Conservation (phyloP, 768 basidiomycete genomes). For the Phaffia tasmanica region DNA sequence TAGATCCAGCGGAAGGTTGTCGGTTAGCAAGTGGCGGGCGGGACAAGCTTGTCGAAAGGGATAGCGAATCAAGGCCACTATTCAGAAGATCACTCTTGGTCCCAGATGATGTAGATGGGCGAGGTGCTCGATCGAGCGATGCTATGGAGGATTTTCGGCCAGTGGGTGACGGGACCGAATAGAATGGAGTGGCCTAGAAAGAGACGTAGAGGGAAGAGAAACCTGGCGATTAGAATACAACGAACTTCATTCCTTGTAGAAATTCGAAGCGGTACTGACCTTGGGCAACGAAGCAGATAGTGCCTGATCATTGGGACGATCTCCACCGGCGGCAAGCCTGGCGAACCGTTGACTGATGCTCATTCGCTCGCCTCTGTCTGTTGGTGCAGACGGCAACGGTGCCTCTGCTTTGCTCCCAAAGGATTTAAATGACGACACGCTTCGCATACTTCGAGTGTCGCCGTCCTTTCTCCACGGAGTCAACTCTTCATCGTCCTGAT, state of each 20-base stretch:
- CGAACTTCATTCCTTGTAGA: background rate
- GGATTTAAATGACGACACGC: constrained; percentile 52
- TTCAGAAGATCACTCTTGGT: background rate
- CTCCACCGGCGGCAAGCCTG: constrained; percentile 8
- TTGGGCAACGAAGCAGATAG: constrained; percentile 4
- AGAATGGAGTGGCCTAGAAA: constrained; percentile 27
- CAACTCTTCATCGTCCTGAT: constrained; percentile 39
- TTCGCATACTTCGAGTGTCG: constrained; percentile 43
- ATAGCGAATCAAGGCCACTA: constrained; percentile 11
- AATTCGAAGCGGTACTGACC: background rate
- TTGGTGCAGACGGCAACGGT: background rate
- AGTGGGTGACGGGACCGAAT: constrained; percentile 6
- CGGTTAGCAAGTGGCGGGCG: constrained; percentile 30
- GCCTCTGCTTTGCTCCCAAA: constrained; percentile 30
- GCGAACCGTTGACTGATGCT: constrained; percentile 15
- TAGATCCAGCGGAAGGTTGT: constrained; percentile 40
- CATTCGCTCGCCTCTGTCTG: constrained; percentile 11
- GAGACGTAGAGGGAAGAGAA: constrained; percentile 1
- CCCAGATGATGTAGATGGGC: constrained; percentile 3
- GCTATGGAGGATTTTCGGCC: constrained; percentile 33
- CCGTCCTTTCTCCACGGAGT: constrained; percentile 43
- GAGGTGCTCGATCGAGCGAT: constrained; percentile 30
- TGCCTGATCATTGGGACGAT: background rate
- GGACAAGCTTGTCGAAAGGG: constrained; percentile 27
- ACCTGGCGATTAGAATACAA: background rate